A percentile compares a stretch with the other conserved stretches of the same genome.
Evolutionary conservation across 2,329 filamentous ascomycete species (phyloP).

Genomic region (Allantophomopsis lycopodina): DNA sequence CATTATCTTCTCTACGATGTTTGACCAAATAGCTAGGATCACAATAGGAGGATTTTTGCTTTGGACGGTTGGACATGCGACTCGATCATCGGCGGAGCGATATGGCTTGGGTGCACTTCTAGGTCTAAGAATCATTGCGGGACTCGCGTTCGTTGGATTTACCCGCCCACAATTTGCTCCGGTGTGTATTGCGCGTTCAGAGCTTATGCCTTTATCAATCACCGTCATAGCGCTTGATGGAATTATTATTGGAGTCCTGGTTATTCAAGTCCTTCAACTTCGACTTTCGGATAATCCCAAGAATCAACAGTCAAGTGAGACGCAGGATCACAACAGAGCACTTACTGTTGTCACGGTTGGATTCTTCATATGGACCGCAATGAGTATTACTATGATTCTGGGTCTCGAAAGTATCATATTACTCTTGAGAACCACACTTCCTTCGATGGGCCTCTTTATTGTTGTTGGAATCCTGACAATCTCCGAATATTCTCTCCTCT

Average conservation of each 20-base stretch:
- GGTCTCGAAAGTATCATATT: slow-evolving; percentile 13
- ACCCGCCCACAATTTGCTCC: slow-evolving; percentile 17
- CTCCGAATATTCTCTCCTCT: slow-evolving; percentile 3
- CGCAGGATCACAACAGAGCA: slow-evolving; percentile 11
- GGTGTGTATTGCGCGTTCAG: slow-evolving; percentile 16
- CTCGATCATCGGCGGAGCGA: slow-evolving; percentile 11
- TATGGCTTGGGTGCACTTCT: slow-evolving; percentile 15
- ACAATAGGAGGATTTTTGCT: slow-evolving; percentile 18
- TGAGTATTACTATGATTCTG: slow-evolving; percentile 18
- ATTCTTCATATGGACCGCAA: slow-evolving; percentile 16
- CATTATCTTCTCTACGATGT: slow-evolving; percentile 14
- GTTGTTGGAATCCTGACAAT: slow-evolving; percentile 12
- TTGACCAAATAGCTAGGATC: slow-evolving; percentile 18
- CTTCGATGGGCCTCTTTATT: slow-evolving; percentile 15
- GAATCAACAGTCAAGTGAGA: slow-evolving; percentile 4
- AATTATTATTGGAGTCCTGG: slow-evolving; percentile 14
- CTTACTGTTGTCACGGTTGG: slow-evolving; percentile 12
- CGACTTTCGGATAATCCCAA: slow-evolving; percentile 9
- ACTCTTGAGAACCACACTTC: slow-evolving; percentile 16
- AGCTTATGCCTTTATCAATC: slow-evolving; percentile 14
- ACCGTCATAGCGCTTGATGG: slow-evolving; percentile 15
- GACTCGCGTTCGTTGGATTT: slow-evolving; percentile 16
- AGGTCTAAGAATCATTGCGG: slow-evolving; percentile 13
- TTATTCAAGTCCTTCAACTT: slow-evolving; percentile 11
- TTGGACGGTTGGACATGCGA: slow-evolving; percentile 16